Base-by-base conservation (phyloP, 257 asterid genomes). In the Lycium ferocissimum region DNA sequence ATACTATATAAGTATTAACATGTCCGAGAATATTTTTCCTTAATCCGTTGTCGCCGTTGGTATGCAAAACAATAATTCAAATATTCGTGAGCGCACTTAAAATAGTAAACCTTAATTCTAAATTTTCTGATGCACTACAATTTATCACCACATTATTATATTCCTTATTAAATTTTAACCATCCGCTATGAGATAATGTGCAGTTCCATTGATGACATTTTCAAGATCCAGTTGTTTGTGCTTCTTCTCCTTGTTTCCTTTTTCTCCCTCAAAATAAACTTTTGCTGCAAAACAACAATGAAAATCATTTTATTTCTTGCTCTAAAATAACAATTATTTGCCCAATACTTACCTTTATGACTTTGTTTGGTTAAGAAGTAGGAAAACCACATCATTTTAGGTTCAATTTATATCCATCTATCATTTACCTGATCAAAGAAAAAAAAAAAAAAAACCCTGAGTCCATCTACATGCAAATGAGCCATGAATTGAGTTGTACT, bases 401-500 rank as follows among this genome's bases (percentile, higher is more conserved):
- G 45, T 75, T 49, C 61, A 75, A 6, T 26, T 26, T 26, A 26
- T 26, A 26, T 26, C 33, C 33, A 26, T 26, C 33, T 26, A 26
- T 26, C 33, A 26, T 26, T 26, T 26, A 26, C 33, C 33, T 26
- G 33, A 26, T 26, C 33, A 26, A 26, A 26, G 33, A 26, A 26
- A 26, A 26, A 26, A 26, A 26, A 26, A 26, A 26, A 26, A 26
- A 26, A 26, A 26, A 26, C 33, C 33, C 33, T 26, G 33, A 75
- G 49, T 51, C 22, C 62, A 75, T 47, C 43, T 22, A 47, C 59
- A 0, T 75, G 81, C 45, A 75, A 49, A 75, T 49, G 43, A 75
- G 81, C 12, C 43, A 73, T 45, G 80, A 73, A 45, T 75, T 49
- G 81, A 75, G 57, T 75, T 75, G 79, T 47, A 22, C 80, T 43